Evolutionary conservation across 306 rosid species (phyloP), one percentile per base, ranked within the genome.

Genomic region (Hylodesmum podocarpum): DNA sequence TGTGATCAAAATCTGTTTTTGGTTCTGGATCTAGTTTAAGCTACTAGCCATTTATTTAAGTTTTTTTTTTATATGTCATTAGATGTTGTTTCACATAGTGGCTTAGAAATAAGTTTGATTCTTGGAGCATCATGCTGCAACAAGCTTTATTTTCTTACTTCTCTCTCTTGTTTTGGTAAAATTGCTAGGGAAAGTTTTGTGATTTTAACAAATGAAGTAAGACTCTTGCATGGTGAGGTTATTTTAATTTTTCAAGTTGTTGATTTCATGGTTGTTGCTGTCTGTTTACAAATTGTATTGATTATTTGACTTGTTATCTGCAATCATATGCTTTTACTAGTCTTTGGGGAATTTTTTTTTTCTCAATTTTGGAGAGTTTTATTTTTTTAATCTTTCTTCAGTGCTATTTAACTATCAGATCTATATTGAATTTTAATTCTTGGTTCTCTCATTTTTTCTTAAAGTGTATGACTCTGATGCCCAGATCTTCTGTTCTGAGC

Each of bases 51-150:
- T 59, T 24, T 22, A 6, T 27, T 18, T 18, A 5, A 40, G 12
- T 13, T 43, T n/a, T 2, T 10, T 31, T 63, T 24, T 46, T 31
- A 2, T 24, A 0, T 61, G 21, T 34, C 36, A 70, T 62, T 8
- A 5, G 41, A 64, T 75, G 70, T 51, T 50, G 57, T 41, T 11
- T 16, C 41, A 67, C 71, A 8, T 21, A 24, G 46, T 64, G 24
- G 3, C 16, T 50, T 69, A 72, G 77, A 47, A 21, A 36, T 8
- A 18, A 49, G 33, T 72, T 78, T 66, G 77, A 36, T 27, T 44
- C 1, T 44, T 66, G n/a, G 54, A 31, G 24, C 22, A 57, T 29
- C 63, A 55, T 54, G 22, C 54, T 80, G 83, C 70, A 13, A 3
- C 14, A 31, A 57, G 49, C 19, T 69, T 34, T 57, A 43, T 22